These are phyloP conservation scores for Colletotrichum truncatum DNA, from an alignment of 2,329 filamentous ascomycete genomes.

Conservation along the genomic window DNA sequence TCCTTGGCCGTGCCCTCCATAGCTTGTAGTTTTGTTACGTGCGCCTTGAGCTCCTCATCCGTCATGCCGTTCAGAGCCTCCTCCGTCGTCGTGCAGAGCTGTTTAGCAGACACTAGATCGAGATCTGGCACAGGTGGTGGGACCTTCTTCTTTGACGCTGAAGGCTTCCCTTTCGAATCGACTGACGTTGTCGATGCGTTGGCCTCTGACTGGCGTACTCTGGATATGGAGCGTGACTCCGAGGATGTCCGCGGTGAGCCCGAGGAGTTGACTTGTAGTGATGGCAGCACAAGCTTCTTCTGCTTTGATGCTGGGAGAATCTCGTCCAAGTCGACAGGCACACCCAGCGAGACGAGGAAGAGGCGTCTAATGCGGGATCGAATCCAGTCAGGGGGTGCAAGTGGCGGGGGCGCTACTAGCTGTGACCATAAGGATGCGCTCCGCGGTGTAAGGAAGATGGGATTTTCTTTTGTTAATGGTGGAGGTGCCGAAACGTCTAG, in stretches of 20 bases:
- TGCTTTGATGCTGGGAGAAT: constrained; percentile 97
- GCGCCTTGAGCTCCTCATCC: constrained; percentile 76
- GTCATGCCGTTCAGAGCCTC: constrained; percentile 84
- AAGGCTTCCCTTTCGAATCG: constrained; percentile 66
- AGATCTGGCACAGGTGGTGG: constrained; percentile 77
- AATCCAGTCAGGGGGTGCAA: constrained; percentile 98
- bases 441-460: constrained; percentile 84
- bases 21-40: constrained; percentile 74
- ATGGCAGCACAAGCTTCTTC: constrained; percentile 95
- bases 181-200: constrained; percentile 68
- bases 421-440: constrained; percentile 96
- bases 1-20: constrained; percentile 78
- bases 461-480: constrained; percentile 61
- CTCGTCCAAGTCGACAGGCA: constrained; percentile 96
- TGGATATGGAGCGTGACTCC: constrained; percentile 60
- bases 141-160: constrained; percentile 55
- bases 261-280: constrained; percentile 65
- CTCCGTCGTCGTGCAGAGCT: constrained; percentile 85
- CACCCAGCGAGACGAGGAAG: constrained; percentile 94
- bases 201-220: constrained; percentile 54
- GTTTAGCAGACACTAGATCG: constrained; percentile 80
- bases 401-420: constrained; percentile 90
- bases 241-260: constrained; percentile 64
- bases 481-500: constrained; percentile 60
- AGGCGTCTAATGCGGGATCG: constrained; percentile 93